Conservation (phyloP, 2,329 filamentous ascomycete genomes). For the Drechslerella coelobrocha region DNA sequence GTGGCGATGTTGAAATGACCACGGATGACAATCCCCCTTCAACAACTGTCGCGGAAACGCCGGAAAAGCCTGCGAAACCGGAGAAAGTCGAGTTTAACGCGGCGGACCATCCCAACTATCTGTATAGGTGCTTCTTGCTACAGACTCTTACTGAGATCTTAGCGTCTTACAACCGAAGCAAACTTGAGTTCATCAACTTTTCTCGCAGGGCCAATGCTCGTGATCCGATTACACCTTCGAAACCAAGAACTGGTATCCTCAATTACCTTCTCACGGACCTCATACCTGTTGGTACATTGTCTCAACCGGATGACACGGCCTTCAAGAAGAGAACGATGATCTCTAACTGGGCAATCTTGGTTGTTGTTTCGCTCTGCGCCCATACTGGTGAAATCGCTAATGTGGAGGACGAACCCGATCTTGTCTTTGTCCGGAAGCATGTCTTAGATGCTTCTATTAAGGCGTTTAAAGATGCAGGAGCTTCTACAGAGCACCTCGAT, state of each 20-base stretch:
- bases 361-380: slow-evolving; percentile 83
- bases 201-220: slow-evolving; percentile 87
- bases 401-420: slow-evolving; percentile 78
- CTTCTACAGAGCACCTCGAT: slow-evolving; percentile 80
- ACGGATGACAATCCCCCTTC: slow-evolving; percentile 53
- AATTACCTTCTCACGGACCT: slow-evolving; percentile 91
- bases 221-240: slow-evolving; percentile 80
- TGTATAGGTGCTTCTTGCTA: slow-evolving; percentile 93
- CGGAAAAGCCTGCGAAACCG: slow-evolving; percentile 66
- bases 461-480: slow-evolving; percentile 85
- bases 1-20: slow-evolving; percentile 64
- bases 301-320: slow-evolving; percentile 74
- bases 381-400: slow-evolving; percentile 81
- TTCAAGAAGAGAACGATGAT: slow-evolving; percentile 87
- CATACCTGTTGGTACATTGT: slow-evolving; percentile 65
- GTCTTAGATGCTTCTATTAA: slow-evolving; percentile 91
- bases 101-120: slow-evolving; percentile 92
- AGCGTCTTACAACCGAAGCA: slow-evolving; percentile 89
- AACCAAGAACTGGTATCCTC: slow-evolving; percentile 87
- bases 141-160: slow-evolving; percentile 90
- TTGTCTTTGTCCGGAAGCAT: slow-evolving; percentile 92
- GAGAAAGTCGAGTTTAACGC: slow-evolving; percentile 82
- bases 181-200: slow-evolving; percentile 99
- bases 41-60: slow-evolving; percentile 57
- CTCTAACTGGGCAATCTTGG: slow-evolving; percentile 82